Evolutionary conservation across 2,329 filamentous ascomycete genomes (phyloP).

Genomic region (Ophiostoma fasciatum): DNA sequence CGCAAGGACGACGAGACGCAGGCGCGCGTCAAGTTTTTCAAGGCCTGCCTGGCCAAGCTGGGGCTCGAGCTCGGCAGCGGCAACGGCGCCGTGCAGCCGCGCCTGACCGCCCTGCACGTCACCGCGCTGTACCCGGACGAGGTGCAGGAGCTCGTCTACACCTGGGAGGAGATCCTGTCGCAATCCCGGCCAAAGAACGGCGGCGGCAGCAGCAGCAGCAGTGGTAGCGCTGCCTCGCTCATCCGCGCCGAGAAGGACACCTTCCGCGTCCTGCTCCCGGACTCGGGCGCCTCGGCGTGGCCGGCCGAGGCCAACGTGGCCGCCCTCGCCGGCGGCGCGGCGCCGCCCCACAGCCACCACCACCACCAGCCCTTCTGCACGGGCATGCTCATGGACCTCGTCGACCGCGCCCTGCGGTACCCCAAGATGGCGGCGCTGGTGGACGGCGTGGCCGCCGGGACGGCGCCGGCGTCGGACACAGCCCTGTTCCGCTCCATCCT

Average conservation of each 20-base stretch:
- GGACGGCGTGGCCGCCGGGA: slow-evolving; percentile 30
- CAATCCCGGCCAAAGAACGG: slow-evolving; percentile 49
- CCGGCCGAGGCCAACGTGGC: slow-evolving; percentile 5
- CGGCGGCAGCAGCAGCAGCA: slow-evolving; percentile 38
- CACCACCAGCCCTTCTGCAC: slow-evolving; percentile 7
- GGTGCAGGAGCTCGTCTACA: slow-evolving; percentile 41
- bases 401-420: slow-evolving; percentile 10
- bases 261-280: slow-evolving; percentile 60
- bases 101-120: slow-evolving; percentile 67
- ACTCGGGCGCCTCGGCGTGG: slow-evolving; percentile 21
- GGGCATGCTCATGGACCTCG: slow-evolving; percentile 9
- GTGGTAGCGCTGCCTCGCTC: no score
- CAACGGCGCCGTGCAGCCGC: slow-evolving; percentile 52
- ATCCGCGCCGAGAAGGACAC: slow-evolving; percentile 72
- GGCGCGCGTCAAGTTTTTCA: slow-evolving; percentile 58
- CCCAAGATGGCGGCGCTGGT: slow-evolving; percentile 23
- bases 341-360: slow-evolving; percentile 15
- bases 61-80: slow-evolving; percentile 65
- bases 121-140: slow-evolving; percentile 52
- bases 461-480: slow-evolving; percentile 14
- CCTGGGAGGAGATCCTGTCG: slow-evolving; percentile 52
- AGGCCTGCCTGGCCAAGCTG: slow-evolving; percentile 63
- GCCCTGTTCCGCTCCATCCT: slow-evolving; percentile 10
- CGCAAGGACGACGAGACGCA: slow-evolving; percentile 45
- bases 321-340: background rate